These are phyloP conservation scores for Candida argentea DNA, from an alignment of 805 yeast species.

Conservation along the genomic window DNA sequence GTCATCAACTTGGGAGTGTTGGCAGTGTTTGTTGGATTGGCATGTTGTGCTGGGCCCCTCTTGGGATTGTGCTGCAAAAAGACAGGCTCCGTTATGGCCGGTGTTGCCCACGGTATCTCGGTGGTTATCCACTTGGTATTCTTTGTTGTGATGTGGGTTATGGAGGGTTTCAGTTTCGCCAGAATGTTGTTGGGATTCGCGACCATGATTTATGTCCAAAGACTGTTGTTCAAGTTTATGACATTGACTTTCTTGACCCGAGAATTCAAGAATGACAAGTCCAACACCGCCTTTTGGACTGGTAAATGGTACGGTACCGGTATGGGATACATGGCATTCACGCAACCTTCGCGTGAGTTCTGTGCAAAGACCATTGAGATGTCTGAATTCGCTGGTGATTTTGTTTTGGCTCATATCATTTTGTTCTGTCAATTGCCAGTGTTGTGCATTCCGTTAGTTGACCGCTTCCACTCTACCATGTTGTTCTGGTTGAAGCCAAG, in stretches of 20 bases:
- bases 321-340: conserved; percentile 85
- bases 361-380: conserved; percentile 87
- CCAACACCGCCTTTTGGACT: conserved; percentile 99
- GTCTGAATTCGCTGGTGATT: conserved; percentile 95
- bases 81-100: conserved; percentile 94
- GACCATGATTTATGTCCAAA: conserved; percentile 78
- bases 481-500: conserved; percentile 97
- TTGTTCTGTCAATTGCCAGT: conserved; percentile 86
- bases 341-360: conserved; percentile 95
- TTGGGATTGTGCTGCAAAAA: conserved; percentile 92
- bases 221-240: conserved; percentile 76
- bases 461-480: conserved; percentile 97
- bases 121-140: conserved; percentile 79
- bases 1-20: conserved; percentile 82
- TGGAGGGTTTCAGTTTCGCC: conserved; percentile 84
- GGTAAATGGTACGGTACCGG: conserved; percentile 98
- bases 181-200: conserved; percentile 81
- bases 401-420: conserved; percentile 81
- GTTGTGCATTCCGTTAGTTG: conserved; percentile 75
- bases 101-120: conserved; percentile 90
- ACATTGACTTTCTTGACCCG: conserved; percentile 75
- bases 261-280: conserved; percentile 91
- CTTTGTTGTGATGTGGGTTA: conserved; percentile 94
- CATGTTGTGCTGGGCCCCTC: conserved; percentile 97
- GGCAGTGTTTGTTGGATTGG: conserved; percentile 63